These are phyloP conservation scores for Paraleonurus japonicus DNA, from an alignment of 257 asterid species.

Conservation along the genomic window DNA sequence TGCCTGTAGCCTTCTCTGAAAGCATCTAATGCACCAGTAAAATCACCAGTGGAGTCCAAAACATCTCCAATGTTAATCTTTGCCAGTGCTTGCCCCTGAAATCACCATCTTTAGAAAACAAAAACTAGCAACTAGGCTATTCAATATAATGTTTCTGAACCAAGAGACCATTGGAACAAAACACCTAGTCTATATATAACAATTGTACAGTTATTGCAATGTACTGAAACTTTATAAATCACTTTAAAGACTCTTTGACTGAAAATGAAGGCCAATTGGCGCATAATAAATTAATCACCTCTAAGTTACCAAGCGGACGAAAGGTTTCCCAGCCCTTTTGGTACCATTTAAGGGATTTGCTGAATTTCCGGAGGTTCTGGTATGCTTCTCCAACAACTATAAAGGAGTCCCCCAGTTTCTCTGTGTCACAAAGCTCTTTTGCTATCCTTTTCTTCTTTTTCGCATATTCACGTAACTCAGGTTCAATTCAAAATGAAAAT, in stretches of 20 bases:
- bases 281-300: constrained; percentile 50
- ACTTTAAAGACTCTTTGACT: neutral
- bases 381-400: constrained; percentile 81
- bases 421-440: constrained; percentile 71
- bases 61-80: constrained; percentile 77
- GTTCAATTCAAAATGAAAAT: constrained; percentile 31
- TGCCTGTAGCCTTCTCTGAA: constrained; percentile 80
- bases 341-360: constrained; percentile 79
- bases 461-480: constrained; percentile 68
- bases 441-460: constrained; percentile 71
- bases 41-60: constrained; percentile 75
- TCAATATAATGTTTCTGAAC: constrained; percentile 8
- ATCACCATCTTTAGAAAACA: constrained; percentile 24
- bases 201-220: neutral
- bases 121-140: constrained; percentile 6
- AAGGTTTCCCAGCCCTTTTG: constrained; percentile 70
- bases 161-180: neutral
- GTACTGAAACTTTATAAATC: neutral
- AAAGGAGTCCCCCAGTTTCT: constrained; percentile 82
- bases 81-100: constrained; percentile 90
- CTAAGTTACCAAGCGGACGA: constrained; percentile 73
- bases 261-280: constrained; percentile 15
- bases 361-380: constrained; percentile 65
- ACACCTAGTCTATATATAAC: neutral
- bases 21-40: constrained; percentile 68